A percentile compares a stretch with the other conserved stretches of the same genome.
Evolutionary conservation across 2,329 filamentous ascomycete species (phyloP).

Genomic region (Bertia moriformis): DNA sequence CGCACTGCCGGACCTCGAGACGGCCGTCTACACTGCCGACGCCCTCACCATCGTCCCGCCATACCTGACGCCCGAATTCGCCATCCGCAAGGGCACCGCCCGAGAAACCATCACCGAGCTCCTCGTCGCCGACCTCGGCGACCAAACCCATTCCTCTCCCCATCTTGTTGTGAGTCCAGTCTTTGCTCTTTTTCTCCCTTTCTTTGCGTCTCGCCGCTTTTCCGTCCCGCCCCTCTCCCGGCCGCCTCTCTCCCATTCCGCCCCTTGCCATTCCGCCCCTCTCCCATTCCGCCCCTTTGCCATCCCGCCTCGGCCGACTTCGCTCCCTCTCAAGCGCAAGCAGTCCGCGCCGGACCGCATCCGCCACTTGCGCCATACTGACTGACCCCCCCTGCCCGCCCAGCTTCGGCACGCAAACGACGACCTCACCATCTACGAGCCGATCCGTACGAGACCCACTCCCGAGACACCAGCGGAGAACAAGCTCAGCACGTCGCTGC

Average conservation of each 20-base stretch:
- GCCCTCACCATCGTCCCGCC: conserved; percentile 67
- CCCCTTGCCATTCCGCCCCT: no score
- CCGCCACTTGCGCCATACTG: no score
- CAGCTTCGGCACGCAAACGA: conserved; percentile 66
- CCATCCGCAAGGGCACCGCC: conserved; percentile 52
- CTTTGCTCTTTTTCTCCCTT: conserved; percentile 14
- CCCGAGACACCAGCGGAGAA: no score
- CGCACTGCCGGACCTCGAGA: conserved; percentile 56
- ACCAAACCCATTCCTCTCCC: conserved; percentile 52
- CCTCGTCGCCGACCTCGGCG: conserved; percentile 71
- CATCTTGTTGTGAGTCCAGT: conserved; percentile 79
- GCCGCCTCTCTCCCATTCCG: no score
- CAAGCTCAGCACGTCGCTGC: conserved; percentile 42
- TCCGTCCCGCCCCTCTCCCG: background rate
- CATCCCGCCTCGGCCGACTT: no score
- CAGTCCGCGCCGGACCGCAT: no score
- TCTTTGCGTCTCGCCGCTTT: background rate
- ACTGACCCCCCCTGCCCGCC: no score
- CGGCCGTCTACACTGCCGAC: conserved; percentile 60
- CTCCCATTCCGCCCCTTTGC: no score
- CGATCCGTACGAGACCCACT: conserved; percentile 38
- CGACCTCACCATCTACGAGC: conserved; percentile 77
- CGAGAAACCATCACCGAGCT: conserved; percentile 68
- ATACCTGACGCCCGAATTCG: conserved; percentile 57
- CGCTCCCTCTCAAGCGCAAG: no score